Base-by-base conservation (phyloP, 371 early-diverging fungal species). In the Rhizopus delemar region DNA sequence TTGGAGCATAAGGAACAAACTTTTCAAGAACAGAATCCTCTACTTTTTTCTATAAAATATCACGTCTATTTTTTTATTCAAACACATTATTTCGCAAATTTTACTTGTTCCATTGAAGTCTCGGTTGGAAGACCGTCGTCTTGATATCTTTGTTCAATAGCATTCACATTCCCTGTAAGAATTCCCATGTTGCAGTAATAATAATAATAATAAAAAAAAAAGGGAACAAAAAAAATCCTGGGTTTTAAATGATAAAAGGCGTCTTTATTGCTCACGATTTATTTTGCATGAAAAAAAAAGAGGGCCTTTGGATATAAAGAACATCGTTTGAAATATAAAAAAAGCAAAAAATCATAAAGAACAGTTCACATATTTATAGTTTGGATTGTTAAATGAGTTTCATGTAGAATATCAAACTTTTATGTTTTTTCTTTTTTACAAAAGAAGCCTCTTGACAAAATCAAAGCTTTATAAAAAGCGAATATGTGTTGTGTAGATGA, bases 61-160 rank as follows among this genome's bases (percentile, higher is more conserved):
- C 9, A 53, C 6, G 16, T 36, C 9, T 8, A n/a, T 39, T 15
- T 29, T 39, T 0, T 50, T 35, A 49, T 33, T 50, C 8, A 39
- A 39, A 39, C 2, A 9, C 39, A 5, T 50, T n/a, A 22, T 29
- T 8, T 41, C 51, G 9, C 28, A 11, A 2, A 5, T 11, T 28
- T 31, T 71, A 85, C 86, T 75, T 85, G 86, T 11, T 68, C 58
- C 45, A 80, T 75, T 2, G 86, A 85, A 0, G 86, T 69, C 2
- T 81, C 79, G 0, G 82, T 76, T 1, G 77, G 79, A 13, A 83
- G 32, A 31, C 59, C 68, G 48, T 85, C 86, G 66, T 80, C 80
- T 6, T 74, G 69, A 53, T 61, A 68, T 31, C 70, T 71, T 39
- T 73, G 41, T 36, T 60, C 60, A 51, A 50, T 34, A 8, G 72